Conservation (phyloP, 1,139 yeast genomes). For the Hansenula anomala region DNA sequence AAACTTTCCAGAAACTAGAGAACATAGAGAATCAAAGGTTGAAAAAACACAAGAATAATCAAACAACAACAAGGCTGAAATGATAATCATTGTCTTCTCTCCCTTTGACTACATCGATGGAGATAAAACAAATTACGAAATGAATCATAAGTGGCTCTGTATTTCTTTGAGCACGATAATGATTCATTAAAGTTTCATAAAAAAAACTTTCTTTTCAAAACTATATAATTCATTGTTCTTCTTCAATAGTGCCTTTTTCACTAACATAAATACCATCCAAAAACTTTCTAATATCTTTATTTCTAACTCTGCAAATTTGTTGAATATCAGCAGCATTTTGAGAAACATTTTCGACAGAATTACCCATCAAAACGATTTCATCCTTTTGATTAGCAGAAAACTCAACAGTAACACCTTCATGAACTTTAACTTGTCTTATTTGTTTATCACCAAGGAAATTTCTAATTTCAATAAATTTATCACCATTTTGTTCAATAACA, state of each 20-base stretch:
- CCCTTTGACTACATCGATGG: too few species aligned
- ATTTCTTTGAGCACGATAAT: neutral
- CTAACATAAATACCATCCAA: slow-evolving; percentile 99
- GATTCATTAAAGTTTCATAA: neutral
- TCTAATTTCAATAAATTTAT: slow-evolving; percentile 88
- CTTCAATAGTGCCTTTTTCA: slow-evolving; percentile 81
- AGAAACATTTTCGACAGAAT: slow-evolving; percentile 97
- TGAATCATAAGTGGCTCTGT: neutral
- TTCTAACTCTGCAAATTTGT: slow-evolving; percentile 98
- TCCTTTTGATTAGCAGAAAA: slow-evolving; percentile 86
- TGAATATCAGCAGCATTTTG: slow-evolving; percentile 98
- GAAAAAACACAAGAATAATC: too few species aligned
- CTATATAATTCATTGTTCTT: slow-evolving; percentile 30
- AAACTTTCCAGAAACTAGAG: too few species aligned
- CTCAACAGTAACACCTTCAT: slow-evolving; percentile 86
- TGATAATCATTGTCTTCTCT: too few species aligned
- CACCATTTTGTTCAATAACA: slow-evolving; percentile 71
- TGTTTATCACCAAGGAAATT: slow-evolving; percentile 99
- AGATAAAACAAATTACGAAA: neutral
- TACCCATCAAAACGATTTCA: slow-evolving; percentile 88
- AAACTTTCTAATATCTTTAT: slow-evolving; percentile 99
- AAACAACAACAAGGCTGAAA: too few species aligned
- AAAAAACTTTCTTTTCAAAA: too few species aligned
- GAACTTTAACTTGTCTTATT: slow-evolving; percentile 80
- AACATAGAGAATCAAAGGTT: too few species aligned